phyloP scores from a whole-genome alignment of 1,284 basidiomycete genomes.

The Leccinum glutinopallens region DNA sequence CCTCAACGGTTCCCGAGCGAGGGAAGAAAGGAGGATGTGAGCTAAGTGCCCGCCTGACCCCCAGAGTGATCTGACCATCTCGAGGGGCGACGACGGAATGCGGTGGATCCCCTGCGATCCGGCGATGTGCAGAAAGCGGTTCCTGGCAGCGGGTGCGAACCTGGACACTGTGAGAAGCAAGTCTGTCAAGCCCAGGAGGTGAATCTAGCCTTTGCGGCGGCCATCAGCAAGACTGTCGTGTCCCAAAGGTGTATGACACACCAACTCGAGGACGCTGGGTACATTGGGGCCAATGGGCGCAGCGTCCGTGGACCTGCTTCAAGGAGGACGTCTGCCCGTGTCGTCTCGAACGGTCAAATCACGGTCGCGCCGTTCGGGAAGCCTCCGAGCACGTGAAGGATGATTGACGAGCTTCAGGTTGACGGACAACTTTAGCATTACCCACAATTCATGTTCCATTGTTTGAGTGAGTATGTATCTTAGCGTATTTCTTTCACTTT shows the following conservation, averaged over 20 bases:
- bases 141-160: constrained; percentile 68
- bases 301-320: constrained; percentile 87
- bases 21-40: constrained; percentile 52
- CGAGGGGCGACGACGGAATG: constrained; percentile 51
- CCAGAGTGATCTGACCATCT: constrained; percentile 45
- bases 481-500: too few relatives aligned
- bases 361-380: too few relatives aligned
- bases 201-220: constrained; percentile 54
- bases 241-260: constrained; percentile 44
- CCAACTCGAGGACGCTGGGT: constrained; percentile 75
- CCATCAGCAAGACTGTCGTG: constrained; percentile 20
- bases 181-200: constrained; percentile 64
- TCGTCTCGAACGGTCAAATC: too few relatives aligned
- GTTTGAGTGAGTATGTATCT: too few relatives aligned
- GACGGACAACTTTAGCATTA: too few relatives aligned
- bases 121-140: constrained; percentile 73
- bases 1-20: constrained; percentile 62
- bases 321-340: constrained; percentile 51
- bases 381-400: too few relatives aligned
- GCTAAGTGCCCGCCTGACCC: constrained; percentile 50
- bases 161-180: constrained; percentile 66
- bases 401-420: too few relatives aligned
- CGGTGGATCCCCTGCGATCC: constrained; percentile 45
- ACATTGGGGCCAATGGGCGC: constrained; percentile 76
- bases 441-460: too few relatives aligned